Evolutionary conservation across 192 early-diverging fungal genomes (phyloP).

Genomic region (Backusella tarrabulga): DNA sequence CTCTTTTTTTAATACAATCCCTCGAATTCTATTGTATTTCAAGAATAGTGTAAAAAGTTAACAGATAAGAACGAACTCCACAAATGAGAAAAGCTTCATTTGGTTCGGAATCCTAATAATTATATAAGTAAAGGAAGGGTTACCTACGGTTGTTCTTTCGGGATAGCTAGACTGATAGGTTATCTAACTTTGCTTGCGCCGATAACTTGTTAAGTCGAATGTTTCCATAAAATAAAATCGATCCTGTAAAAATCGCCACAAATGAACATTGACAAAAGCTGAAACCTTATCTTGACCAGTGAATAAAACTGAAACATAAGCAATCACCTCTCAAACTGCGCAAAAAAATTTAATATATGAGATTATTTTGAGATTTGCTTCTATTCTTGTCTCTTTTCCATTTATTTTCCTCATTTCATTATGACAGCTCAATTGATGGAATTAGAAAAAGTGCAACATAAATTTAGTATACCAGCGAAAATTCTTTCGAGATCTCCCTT

Average conservation of each 20-base stretch:
- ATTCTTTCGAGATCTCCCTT: background rate
- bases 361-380: background rate
- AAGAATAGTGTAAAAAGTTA: background rate
- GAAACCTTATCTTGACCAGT: background rate
- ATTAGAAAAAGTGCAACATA: background rate
- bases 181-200: background rate
- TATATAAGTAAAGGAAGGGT: background rate
- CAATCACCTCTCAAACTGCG: background rate
- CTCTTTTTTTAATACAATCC: background rate
- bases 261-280: background rate
- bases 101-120: background rate
- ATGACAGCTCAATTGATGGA: background rate
- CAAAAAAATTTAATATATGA: background rate
- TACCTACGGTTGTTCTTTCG: background rate
- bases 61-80: background rate
- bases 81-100: background rate
- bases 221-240: constrained; percentile 1
- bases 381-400: background rate
- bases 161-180: background rate
- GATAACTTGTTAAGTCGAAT: background rate
- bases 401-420: background rate
- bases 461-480: background rate
- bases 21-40: background rate
- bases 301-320: constrained; percentile 3
- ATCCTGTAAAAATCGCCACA: background rate